Evolutionary conservation across 495 filamentous ascomycete genomes (phyloP), one percentile per base, ranked within the genome.

Genomic region (Aspergillus wentii): DNA sequence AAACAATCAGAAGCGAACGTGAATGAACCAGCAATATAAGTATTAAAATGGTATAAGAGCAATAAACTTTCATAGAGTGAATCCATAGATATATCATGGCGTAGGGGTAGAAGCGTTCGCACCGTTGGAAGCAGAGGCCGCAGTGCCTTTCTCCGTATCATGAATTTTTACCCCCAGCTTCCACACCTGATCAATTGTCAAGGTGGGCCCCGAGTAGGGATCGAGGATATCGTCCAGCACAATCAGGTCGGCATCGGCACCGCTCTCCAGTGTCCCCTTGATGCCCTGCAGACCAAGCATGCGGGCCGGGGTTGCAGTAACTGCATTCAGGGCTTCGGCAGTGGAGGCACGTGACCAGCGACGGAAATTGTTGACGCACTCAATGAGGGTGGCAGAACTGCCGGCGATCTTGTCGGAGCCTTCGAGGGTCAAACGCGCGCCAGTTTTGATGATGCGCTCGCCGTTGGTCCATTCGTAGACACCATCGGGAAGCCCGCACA

Each of bases 301-400:
- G 13, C 68, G 66, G 2, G 86, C 86, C 8, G 87, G 86, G 7
- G 79, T 82, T 10, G 68, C 66, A 2, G 87, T 88, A 8, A 87
- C 86, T 0, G 84, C 74, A 40, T 71, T 74, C 16, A 94, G 58
- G 0, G 79, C 83, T 50, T 78, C 68, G 0, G 82, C 75, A 8
- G 88, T 72, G 4, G 66, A 68, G 0, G 77, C 71, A 5, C 75
- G 78, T 0, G 79, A 74, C 82, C 82, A 90, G 36, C 71, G 74
- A 27, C 83, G 67, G 59, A 91, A 88, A 49, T 91, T 91, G 31
- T 78, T 82, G 21, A 90, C 78, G 51, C 87, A 94, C 49, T 88
- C 83, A 20, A 88, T 76, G 7, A 94, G 70, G 4, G 81, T 80
- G 28, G 81, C 75, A 0, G 81, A 81, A 45, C 78, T 81, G 7